Evolutionary conservation across 2,329 filamentous ascomycete genomes (phyloP).

Genomic region (Aspergillus novofumigatus): DNA sequence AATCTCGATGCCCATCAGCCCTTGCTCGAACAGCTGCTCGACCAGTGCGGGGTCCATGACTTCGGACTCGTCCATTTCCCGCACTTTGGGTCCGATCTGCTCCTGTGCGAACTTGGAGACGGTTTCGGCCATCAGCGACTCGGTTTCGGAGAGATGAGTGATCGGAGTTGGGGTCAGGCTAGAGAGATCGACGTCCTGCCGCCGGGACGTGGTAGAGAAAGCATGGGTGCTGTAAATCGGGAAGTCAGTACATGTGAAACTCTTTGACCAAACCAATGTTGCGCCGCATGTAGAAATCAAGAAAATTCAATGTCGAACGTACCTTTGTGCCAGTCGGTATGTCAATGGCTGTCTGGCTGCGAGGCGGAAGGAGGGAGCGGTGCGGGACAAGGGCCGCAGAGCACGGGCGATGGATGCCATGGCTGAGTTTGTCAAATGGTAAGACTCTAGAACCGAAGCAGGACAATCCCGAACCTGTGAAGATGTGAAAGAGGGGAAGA

Average conservation of each 20-base stretch:
- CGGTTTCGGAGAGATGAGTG: constrained; percentile 84
- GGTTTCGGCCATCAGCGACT: constrained; percentile 81
- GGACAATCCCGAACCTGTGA: not conserved
- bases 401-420: constrained; percentile 49
- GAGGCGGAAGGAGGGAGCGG: constrained; percentile 35
- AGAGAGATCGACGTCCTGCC: constrained; percentile 60
- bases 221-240: constrained; percentile 42
- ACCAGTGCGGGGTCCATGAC: constrained; percentile 83
- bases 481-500: not conserved
- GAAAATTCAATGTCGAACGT: constrained; percentile 7
- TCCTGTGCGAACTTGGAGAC: constrained; percentile 90
- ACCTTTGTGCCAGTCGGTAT: constrained; percentile 41
- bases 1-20: constrained; percentile 95
- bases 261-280: not conserved
- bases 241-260: not conserved
- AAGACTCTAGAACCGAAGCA: not conserved
- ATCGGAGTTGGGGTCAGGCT: constrained; percentile 87
- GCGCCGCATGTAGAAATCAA: not conserved
- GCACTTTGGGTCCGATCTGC: constrained; percentile 81
- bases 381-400: constrained; percentile 44
- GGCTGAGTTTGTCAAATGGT: constrained; percentile 4
- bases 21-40: constrained; percentile 94
- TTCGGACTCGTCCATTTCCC: constrained; percentile 97
- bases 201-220: constrained; percentile 58
- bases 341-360: constrained; percentile 35